phyloP scores from a whole-genome alignment of 192 early-diverging fungal genomes.

The Coemansia sp. region DNA sequence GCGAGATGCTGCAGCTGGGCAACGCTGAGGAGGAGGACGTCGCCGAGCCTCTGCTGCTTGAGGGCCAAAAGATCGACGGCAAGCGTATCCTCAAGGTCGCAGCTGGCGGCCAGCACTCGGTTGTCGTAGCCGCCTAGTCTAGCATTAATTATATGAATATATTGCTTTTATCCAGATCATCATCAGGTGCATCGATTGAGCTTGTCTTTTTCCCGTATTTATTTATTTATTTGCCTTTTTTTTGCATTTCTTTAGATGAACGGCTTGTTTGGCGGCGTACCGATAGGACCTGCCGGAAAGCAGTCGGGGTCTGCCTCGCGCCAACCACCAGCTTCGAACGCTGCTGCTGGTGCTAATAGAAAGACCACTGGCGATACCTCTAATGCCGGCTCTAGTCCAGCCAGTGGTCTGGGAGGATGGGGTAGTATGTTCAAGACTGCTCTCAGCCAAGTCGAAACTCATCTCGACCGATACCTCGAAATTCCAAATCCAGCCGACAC shows the following conservation, averaged over 20 bases:
- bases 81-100: constrained; percentile 63
- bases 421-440: constrained; percentile 76
- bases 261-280: constrained; percentile 39
- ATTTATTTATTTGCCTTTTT: no score
- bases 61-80: constrained; percentile 74
- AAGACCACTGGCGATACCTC: neutral
- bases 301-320: constrained; percentile 8
- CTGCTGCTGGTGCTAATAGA: neutral
- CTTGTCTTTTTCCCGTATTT: no score
- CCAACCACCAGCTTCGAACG: neutral
- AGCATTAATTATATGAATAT: neutral
- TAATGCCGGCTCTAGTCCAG: neutral
- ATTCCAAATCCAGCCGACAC: constrained; percentile 43
- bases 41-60: constrained; percentile 61
- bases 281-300: constrained; percentile 19
- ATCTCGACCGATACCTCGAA: constrained; percentile 76
- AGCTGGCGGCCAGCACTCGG: constrained; percentile 80
- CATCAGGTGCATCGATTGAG: no score
- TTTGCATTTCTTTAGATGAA: constrained; percentile 22
- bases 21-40: constrained; percentile 82
- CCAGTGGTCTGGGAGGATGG: constrained; percentile 48
- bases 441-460: constrained; percentile 73
- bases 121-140: constrained; percentile 28
- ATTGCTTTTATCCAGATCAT: neutral
- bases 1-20: constrained; percentile 81